phyloP scores from a whole-genome alignment of 1,284 basidiomycete genomes.

The Puccinia polysora region DNA sequence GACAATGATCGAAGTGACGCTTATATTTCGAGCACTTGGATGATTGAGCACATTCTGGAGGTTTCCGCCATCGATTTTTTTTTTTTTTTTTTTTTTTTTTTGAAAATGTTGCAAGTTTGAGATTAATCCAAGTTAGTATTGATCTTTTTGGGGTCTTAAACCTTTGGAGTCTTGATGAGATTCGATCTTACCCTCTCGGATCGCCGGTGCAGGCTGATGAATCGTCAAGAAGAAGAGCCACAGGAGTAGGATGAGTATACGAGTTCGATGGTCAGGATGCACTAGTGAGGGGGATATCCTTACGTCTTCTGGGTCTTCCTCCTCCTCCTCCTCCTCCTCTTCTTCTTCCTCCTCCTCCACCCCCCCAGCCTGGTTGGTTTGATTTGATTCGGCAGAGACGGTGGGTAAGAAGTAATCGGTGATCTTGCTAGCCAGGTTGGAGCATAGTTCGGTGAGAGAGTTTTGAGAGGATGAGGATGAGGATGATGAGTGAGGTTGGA shows the following conservation, averaged over 20 bases:
- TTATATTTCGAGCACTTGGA: slow-evolving; percentile 43
- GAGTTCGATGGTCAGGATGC: neutral
- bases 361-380: neutral
- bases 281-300: neutral
- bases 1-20: slow-evolving; percentile 44
- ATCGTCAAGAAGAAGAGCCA: neutral
- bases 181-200: slow-evolving; percentile 39
- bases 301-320: slow-evolving; percentile 41
- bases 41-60: slow-evolving; percentile 40
- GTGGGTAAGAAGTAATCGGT: slow-evolving; percentile 26
- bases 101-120: neutral
- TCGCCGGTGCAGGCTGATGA: slow-evolving; percentile 34
- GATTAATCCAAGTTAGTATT: neutral
- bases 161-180: neutral
- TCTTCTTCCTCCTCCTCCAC: slow-evolving; percentile 10
- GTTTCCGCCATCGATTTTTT: too few relatives aligned
- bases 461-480: slow-evolving; percentile 2
- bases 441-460: slow-evolving; percentile 28
- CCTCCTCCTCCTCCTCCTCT: slow-evolving; percentile 25
- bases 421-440: slow-evolving; percentile 18
- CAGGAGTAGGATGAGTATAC: neutral
- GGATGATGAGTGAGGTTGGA: neutral
- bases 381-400: slow-evolving; percentile 26
- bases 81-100: too few relatives aligned
- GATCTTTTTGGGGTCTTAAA: neutral